Evolutionary conservation across 2,329 filamentous ascomycete genomes (phyloP).

Genomic region (Stemphylium lycopersici): DNA sequence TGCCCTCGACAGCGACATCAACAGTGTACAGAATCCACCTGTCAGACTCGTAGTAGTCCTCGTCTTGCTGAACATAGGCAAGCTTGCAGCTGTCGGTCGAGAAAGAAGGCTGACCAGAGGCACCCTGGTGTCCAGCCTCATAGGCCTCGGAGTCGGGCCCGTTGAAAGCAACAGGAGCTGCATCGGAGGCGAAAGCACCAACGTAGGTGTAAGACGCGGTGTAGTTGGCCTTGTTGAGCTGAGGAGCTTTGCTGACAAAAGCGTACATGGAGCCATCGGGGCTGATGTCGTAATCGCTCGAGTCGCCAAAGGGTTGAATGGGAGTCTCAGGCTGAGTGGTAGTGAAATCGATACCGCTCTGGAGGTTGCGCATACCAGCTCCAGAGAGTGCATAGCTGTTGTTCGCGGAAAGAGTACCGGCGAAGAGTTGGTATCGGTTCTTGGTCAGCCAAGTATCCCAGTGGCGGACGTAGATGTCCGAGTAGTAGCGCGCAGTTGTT

Average conservation of each 20-base stretch:
- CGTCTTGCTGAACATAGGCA: constrained; percentile 76
- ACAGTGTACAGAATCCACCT: constrained; percentile 59
- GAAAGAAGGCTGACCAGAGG: constrained; percentile 72
- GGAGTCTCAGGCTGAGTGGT: constrained; percentile 68
- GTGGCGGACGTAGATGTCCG: constrained; percentile 76
- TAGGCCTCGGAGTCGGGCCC: constrained; percentile 36
- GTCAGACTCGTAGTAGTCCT: constrained; percentile 78
- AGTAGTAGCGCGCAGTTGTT: constrained; percentile 73
- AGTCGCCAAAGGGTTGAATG: constrained; percentile 77
- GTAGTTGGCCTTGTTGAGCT: constrained; percentile 72
- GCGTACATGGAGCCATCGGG: constrained; percentile 63
- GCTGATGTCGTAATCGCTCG: constrained; percentile 77
- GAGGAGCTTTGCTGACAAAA: constrained; percentile 77
- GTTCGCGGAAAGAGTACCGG: constrained; percentile 61
- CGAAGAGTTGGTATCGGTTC: constrained; percentile 76
- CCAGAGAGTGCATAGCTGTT: constrained; percentile 35
- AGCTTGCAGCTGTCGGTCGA: constrained; percentile 73
- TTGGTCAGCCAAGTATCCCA: constrained; percentile 78
- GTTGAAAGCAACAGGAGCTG: constrained; percentile 39
- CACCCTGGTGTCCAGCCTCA: constrained; percentile 62
- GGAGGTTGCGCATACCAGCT: constrained; percentile 56
- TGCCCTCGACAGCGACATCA: constrained; percentile 32
- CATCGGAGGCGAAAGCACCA: constrained; percentile 68
- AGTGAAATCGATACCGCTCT: constrained; percentile 65
- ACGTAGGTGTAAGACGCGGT: constrained; percentile 85